Evolutionary conservation across 129 eudicot genomes (phyloP), one percentile per base, ranked within the genome.

Genomic region (Logfia minima): DNA sequence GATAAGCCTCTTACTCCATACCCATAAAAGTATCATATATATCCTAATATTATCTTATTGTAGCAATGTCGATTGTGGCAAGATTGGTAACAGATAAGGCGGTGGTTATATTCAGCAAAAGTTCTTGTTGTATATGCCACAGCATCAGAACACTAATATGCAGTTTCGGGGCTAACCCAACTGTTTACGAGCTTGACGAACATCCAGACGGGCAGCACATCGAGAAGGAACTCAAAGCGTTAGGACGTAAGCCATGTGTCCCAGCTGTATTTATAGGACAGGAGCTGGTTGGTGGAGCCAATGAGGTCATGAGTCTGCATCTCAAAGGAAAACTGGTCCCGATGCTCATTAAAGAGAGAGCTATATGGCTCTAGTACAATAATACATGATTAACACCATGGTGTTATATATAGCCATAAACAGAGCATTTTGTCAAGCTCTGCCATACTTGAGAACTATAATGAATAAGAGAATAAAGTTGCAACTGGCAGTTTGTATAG

Each of bases 221-320:
- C 17, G 52, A 45, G 52, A 11, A 11, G 52, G 52, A 45, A 13
- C 52, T 45, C 17, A 45, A 11, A 10, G 52, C 60, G 26, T 63
- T 75, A 37, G 92, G 92, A 60, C 24, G 72, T 65, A 48, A 68
- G 80, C 69, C 86, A n/a, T 70, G 85, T 73, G 75, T 85, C 51
- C 96, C 96, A 23, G 85, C 83, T 0, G 90, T 89, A 65, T 89
- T 80, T 65, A 85, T 89, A 6, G 91, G 89, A 29, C 73, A 84
- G 66, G 82, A 76, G 58, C 61, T 84, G 5, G 48, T 86, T 28
- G 88, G 88, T 55, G 88, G 89, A 18, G 61, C 84, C 60, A 76
- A 79, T 48, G 89, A 85, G 80, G 66, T 85, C 68, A 82, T 79
- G 89, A 85, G 89, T 37, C 77, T 82, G 59, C 66, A 61, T 61